A percentile compares a stretch with the other conserved stretches of the same genome.
Evolutionary conservation across 179 eudicot species (phyloP).

Genomic region (Spinacia oleracea): DNA sequence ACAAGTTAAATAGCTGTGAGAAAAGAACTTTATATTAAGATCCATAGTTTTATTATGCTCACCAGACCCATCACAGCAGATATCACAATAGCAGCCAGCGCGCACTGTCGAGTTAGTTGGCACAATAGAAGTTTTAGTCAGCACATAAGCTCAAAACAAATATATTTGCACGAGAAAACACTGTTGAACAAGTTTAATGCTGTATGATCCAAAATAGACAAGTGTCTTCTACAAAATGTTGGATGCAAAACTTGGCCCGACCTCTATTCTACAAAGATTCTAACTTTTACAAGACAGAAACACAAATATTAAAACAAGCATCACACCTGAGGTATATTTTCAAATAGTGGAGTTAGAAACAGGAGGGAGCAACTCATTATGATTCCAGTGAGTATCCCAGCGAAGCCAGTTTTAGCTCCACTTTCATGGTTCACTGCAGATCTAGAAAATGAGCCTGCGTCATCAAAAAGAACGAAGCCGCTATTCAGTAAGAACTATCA

Average conservation of each 20-base stretch:
- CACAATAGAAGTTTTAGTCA: slow-evolving; percentile 20
- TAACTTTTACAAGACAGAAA: slow-evolving; percentile 14
- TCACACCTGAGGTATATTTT: slow-evolving; percentile 87
- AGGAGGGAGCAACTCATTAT: slow-evolving; percentile 81
- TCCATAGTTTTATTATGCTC: slow-evolving; percentile 34
- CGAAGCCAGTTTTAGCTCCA: slow-evolving; percentile 96
- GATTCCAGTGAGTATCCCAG: slow-evolving; percentile 84
- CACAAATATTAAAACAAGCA: slow-evolving; percentile 8
- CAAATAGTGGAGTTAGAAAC: slow-evolving; percentile 88
- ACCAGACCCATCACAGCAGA: slow-evolving; percentile 98
- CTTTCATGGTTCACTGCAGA: slow-evolving; percentile 99
- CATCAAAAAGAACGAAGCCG: slow-evolving; percentile 16
- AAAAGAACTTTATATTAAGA: background rate
- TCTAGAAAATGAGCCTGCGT: slow-evolving; percentile 92
- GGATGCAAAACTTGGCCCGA: background rate
- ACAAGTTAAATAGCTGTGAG: background rate
- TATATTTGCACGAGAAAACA: background rate
- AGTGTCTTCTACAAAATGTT: background rate
- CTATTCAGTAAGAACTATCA: background rate
- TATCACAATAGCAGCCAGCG: slow-evolving; percentile 90
- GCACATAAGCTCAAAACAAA: slow-evolving; percentile 10
- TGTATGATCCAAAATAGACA: slow-evolving; percentile 7
- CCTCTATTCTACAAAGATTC: background rate
- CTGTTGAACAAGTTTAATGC: background rate
- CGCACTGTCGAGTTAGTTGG: slow-evolving; percentile 58